Evolutionary conservation across 805 yeast genomes (phyloP).

Genomic region (Kazachstania psychrophila): DNA sequence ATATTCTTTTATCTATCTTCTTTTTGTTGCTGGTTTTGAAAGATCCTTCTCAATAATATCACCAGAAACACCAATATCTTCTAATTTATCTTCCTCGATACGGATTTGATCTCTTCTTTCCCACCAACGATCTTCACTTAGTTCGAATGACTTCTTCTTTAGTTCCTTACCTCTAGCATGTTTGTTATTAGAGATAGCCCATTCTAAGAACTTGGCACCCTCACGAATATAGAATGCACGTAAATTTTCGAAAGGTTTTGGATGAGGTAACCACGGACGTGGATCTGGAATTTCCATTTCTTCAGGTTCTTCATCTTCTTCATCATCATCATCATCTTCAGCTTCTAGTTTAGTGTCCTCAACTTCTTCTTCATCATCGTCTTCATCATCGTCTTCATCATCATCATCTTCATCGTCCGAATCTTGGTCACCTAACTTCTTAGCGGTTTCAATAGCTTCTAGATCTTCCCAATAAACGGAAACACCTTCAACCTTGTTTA

Average conservation of each 20-base stretch:
- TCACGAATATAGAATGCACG: constrained; percentile 80
- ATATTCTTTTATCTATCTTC: constrained; percentile 25
- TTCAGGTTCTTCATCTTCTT: constrained; percentile 48
- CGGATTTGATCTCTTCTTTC: constrained; percentile 92
- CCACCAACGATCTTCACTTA: constrained; percentile 96
- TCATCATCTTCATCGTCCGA: constrained; percentile 59
- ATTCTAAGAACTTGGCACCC: constrained; percentile 78
- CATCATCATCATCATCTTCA: constrained; percentile 57
- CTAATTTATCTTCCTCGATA: constrained; percentile 77
- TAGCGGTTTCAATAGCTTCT: constrained; percentile 41
- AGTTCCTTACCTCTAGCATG: constrained; percentile 84
- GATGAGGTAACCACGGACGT: constrained; percentile 96
- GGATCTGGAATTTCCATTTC: constrained; percentile 76
- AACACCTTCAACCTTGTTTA: constrained; percentile 80
- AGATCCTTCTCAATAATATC: constrained; percentile 73
- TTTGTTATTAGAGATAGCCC: constrained; percentile 83
- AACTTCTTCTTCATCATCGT: constrained; percentile 43
- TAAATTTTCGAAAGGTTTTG: constrained; percentile 81
- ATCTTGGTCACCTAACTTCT: constrained; percentile 41
- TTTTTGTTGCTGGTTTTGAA: constrained; percentile 43
- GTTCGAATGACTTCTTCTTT: constrained; percentile 79
- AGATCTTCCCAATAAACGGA: constrained; percentile 86
- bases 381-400: constrained; percentile 66
- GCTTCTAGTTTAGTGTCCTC: constrained; percentile 36
- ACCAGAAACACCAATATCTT: constrained; percentile 85